Evolutionary conservation across 108 stramenopile genomes (phyloP).

Genomic region (Cyclotella cryptica): DNA sequence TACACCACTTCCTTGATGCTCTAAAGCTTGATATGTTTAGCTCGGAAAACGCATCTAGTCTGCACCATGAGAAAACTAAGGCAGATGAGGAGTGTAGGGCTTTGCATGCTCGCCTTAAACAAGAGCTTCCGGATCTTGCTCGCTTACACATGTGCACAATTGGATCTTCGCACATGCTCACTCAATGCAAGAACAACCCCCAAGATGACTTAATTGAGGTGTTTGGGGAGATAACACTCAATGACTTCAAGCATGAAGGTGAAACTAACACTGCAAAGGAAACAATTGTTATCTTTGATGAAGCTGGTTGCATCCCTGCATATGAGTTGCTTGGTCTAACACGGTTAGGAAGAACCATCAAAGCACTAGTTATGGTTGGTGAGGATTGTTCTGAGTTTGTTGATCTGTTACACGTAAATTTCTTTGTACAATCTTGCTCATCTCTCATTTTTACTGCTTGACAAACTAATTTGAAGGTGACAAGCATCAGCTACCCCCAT

Average conservation of each 20-base stretch:
- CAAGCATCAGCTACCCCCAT: slow-evolving; percentile 57
- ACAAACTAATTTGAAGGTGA: slow-evolving; percentile 33
- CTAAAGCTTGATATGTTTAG: slow-evolving; percentile 26
- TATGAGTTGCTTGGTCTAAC: slow-evolving; percentile 58
- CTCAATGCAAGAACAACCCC: slow-evolving; percentile 5
- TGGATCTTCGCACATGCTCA: slow-evolving; percentile 57
- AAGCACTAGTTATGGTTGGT: slow-evolving; percentile 27
- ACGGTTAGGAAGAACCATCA: slow-evolving; percentile 42
- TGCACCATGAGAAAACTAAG: slow-evolving; percentile 19
- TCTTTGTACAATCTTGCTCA: not conserved
- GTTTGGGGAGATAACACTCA: slow-evolving; percentile 13
- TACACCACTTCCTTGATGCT: slow-evolving; percentile 3
- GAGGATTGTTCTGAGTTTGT: too few species aligned
- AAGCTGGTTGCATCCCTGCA: slow-evolving; percentile 62
- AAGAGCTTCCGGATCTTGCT: slow-evolving; percentile 33
- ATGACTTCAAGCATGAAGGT: not conserved
- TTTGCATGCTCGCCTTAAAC: slow-evolving; percentile 5
- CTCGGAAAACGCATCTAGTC: slow-evolving; percentile 22
- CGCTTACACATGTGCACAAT: slow-evolving; percentile 55
- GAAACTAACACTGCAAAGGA: slow-evolving; percentile 16
- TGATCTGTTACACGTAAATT: too few species aligned
- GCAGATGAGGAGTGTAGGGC: slow-evolving; percentile 27
- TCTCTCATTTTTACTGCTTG: not conserved
- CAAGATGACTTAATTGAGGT: slow-evolving; percentile 1
- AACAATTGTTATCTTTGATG: slow-evolving; percentile 62